Percentiles rank a stretch among this genome's conserved stretches.
Evolutionary conservation across 352 stramenopile genomes (phyloP).

Genomic region (Pythium brachiatum): DNA sequence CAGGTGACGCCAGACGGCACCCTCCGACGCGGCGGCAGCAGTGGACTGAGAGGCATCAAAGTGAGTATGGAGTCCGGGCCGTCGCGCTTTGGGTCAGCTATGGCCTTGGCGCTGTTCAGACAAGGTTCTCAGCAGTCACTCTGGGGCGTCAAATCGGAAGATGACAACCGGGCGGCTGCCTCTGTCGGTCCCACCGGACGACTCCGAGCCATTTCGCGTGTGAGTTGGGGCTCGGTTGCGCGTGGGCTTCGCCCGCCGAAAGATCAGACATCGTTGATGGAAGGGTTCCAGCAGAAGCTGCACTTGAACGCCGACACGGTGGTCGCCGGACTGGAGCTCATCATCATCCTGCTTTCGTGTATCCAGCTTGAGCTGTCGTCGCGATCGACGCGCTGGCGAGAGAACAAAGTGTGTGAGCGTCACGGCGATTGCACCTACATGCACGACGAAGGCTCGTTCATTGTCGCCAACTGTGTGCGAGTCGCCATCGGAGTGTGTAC

Average conservation of each 20-base stretch:
- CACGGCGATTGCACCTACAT: constrained; percentile 32
- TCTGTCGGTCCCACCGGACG: background rate
- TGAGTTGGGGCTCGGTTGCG: constrained; percentile 21
- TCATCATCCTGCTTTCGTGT: constrained; percentile 42
- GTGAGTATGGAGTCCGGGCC: background rate
- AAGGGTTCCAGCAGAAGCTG: constrained; percentile 42
- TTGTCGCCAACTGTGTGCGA: constrained; percentile 31
- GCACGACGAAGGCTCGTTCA: constrained; percentile 40
- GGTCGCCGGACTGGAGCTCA: constrained; percentile 39
- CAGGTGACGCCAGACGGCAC: too few species aligned
- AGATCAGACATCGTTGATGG: constrained; percentile 6
- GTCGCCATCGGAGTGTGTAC: constrained; percentile 19
- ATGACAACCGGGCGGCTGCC: background rate
- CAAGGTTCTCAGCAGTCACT: constrained; percentile 10
- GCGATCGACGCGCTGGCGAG: constrained; percentile 38
- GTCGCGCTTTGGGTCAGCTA: constrained; percentile 3
- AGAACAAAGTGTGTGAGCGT: constrained; percentile 42
- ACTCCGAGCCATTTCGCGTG: constrained; percentile 18
- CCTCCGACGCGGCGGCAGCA: too few species aligned
- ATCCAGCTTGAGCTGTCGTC: constrained; percentile 42
- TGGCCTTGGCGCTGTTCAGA: constrained; percentile 13
- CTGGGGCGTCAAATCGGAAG: background rate
- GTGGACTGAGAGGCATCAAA: background rate
- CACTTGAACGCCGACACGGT: constrained; percentile 39
- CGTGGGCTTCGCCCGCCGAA: constrained; percentile 9